Base-by-base conservation (phyloP, 2,329 filamentous ascomycete species). In the Exophiala sp. region DNA sequence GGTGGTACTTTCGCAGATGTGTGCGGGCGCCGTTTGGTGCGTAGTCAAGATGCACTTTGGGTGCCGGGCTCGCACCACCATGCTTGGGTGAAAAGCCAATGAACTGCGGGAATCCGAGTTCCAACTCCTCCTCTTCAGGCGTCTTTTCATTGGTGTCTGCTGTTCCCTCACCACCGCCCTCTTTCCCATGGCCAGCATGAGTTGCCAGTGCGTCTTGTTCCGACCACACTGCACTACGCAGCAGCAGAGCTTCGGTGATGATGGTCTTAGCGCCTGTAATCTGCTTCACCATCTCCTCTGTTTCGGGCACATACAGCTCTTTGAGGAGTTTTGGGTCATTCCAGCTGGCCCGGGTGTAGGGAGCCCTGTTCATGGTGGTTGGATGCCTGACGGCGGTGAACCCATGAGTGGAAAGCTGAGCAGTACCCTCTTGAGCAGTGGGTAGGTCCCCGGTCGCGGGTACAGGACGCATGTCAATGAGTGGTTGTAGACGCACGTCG, bases 31-130 rank as follows among this genome's bases (percentile, higher is more conserved):
- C 63, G 18, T 48, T 53, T 32, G 63, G 60, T 2, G 63, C 50
- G 43, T 61, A 64, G 51, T 66, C 63, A 10, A 62, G 46, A 38
- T 64, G 63, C 19, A 63, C 58, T 52, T 64, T 64, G 9, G 62
- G 61, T 4, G 63, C 61, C 8, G 62, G 62, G 14, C 50, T 55
- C 11, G 50, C 62, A 22, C 62, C 60, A 27, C 55, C 53, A 10
- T 40, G 41, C 24, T 40, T 27, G 8, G 48, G 40, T 14, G 48
- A 53, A 44, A 61, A 61, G 34, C 62, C 61, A 23, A 65, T 59
- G 48, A 63, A 57, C 24, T 59, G 56, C 5, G 60, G 60, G 29
- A 58, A 60, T 9, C 51, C 43, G 16, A 50, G 49, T 23, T 52
- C 55, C 30, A 56, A 49, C 13, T 55, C 47, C n/a, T 53, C 58